Conservation (phyloP, 148 eudicot genomes). For the Drosera capensis region DNA sequence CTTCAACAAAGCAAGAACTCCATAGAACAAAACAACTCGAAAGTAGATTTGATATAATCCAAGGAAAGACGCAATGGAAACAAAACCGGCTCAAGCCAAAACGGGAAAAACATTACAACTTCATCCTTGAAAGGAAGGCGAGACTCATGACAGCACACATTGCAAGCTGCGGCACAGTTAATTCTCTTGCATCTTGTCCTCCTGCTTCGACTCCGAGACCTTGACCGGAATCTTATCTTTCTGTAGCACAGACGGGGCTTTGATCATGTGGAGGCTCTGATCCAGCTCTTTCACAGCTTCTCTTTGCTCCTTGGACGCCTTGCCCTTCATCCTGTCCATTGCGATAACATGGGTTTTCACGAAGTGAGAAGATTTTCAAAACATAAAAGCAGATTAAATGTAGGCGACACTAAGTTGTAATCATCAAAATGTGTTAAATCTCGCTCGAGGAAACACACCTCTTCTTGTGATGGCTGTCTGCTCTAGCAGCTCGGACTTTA, state of each 20-base stretch:
- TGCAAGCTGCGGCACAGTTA: too few species aligned
- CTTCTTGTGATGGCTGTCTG: slow-evolving; percentile 20
- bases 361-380: background rate
- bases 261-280: slow-evolving; percentile 32
- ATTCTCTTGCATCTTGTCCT: slow-evolving; percentile 72
- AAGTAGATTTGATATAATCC: too few species aligned
- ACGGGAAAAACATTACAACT: too few species aligned
- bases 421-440: too few species aligned
- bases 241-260: slow-evolving; percentile 31
- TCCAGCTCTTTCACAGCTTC: slow-evolving; percentile 27
- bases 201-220: slow-evolving; percentile 19
- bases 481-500: slow-evolving; percentile 40
- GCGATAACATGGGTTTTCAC: background rate
- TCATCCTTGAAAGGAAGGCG: too few species aligned
- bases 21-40: too few species aligned
- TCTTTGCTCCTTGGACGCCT: slow-evolving; percentile 14
- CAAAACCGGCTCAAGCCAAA: too few species aligned
- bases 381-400: background rate
- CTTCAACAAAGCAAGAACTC: too few species aligned
- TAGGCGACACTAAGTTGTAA: too few species aligned
- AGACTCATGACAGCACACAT: too few species aligned
- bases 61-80: too few species aligned
- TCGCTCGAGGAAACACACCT: slow-evolving; percentile 48
- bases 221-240: slow-evolving; percentile 41
- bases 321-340: slow-evolving; percentile 38